phyloP scores from a whole-genome alignment of 768 basidiomycete genomes.

The Leccinellum rugosiceps region DNA sequence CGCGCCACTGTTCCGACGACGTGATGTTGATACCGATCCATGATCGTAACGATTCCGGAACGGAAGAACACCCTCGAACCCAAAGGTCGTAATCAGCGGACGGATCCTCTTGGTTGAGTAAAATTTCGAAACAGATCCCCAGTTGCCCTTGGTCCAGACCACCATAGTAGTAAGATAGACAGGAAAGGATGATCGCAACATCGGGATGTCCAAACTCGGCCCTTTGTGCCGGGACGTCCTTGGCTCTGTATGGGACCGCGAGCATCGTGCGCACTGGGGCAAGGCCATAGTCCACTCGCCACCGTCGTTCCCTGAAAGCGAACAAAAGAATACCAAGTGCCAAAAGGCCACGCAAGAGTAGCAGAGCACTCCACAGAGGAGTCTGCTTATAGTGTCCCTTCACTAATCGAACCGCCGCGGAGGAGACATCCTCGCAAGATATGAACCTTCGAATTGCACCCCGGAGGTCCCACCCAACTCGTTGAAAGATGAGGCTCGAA shows the following conservation, averaged over 20 bases:
- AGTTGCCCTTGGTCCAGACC: conserved; percentile 32
- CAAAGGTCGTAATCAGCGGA: conserved; percentile 30
- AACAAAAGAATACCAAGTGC: conserved; percentile 30
- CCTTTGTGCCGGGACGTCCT: conserved; percentile 34
- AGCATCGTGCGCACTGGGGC: conserved; percentile 30
- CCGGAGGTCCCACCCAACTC: neutral
- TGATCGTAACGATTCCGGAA: conserved; percentile 19
- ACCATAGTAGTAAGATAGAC: conserved; percentile 36
- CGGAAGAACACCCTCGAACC: conserved; percentile 17
- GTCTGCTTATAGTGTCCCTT: conserved; percentile 2
- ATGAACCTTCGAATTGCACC: conserved; percentile 23
- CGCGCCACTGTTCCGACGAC: conserved; percentile 25
- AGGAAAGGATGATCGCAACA: conserved; percentile 34
- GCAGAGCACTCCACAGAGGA: conserved; percentile 18
- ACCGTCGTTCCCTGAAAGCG: conserved; percentile 33
- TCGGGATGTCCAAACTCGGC: conserved; percentile 42
- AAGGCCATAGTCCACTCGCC: conserved; percentile 40
- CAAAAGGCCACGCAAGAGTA: conserved; percentile 36
- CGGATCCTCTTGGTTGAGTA: conserved; percentile 31
- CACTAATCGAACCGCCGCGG: neutral
- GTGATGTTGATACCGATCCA: conserved; percentile 26
- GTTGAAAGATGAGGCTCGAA: conserved; percentile 16
- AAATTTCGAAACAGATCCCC: conserved; percentile 24
- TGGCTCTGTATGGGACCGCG: conserved; percentile 38
- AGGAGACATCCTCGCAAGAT: conserved; percentile 4